Base-by-base conservation (phyloP, 2,329 filamentous ascomycete species). In the Talaromyces islandicus region DNA sequence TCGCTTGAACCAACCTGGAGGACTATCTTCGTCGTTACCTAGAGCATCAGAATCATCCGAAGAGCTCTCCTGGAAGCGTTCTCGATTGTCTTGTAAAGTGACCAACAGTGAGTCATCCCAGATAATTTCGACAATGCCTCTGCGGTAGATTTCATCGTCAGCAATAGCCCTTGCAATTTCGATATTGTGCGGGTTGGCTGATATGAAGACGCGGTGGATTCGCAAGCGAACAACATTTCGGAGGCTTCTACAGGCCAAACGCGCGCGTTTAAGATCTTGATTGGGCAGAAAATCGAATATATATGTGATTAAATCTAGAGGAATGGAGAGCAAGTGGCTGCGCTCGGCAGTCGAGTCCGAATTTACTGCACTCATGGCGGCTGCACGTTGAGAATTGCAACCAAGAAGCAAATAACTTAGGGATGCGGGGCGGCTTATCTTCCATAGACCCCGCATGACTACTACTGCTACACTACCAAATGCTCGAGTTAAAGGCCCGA, bases 191-290 rank as follows among this genome's bases (percentile, higher is more conserved):
- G 70, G 70, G 54, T 75, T 78, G 4, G 77, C 69, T 5, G 74
- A 77, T 10, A 80, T 63, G 59, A 77, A 80, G 4, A 77, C 71
- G 27, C 74, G 70, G 29, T 69, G 62, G 21, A 75, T 67, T 24
- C 68, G 68, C 9, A 76, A 63, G 32, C 41, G 59, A 10, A 58
- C 58, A 4, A 9, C 57, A 9, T 64, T 53, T 19, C 52, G 30
- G 11, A 71, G 57, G n/a, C 25, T 24, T 38, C 54, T 64, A 56
- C 64, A 64, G 27, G 67, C 63, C n/a, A 71, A 60, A n/a, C 70
- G 69, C 4, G 72, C 58, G 14, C 54, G 64, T 38, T 72, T 71
- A 41, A 68, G 64, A 46, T 68, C 68, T 27, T 58, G 53, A 53
- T 71, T 71, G 7, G 65, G 35, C 14, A 71, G 58, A 55, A 60